These are phyloP conservation scores for Blastocrithidia nonstop DNA, from an alignment of 208 protist species.

Conservation along the genomic window DNA sequence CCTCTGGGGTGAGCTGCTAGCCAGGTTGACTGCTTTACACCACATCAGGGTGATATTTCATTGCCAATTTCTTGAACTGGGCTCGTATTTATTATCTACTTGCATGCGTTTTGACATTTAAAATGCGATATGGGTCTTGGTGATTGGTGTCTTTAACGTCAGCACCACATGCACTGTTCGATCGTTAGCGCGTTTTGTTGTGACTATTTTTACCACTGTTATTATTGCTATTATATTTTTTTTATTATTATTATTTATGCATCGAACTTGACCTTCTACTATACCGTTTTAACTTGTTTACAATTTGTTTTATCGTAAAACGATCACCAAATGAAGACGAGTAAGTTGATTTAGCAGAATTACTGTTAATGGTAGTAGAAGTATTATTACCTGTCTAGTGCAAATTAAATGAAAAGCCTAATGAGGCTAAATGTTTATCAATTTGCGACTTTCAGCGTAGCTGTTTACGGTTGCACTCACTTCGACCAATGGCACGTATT, in stretches of 20 bases:
- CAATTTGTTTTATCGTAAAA: no score
- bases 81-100: constrained; percentile 48
- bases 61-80: constrained; percentile 79
- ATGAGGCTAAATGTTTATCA: constrained; percentile 26
- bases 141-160: no score
- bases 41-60: constrained; percentile 79
- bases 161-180: no score
- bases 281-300: constrained; percentile 11
- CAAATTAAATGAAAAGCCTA: constrained; percentile 73
- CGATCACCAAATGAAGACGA: no score
- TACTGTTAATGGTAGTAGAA: no score
- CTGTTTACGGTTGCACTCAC: constrained; percentile 53
- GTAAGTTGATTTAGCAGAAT: no score
- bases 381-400: no score
- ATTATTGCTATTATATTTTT: constrained; percentile 3
- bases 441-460: constrained; percentile 46
- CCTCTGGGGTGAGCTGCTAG: constrained; percentile 6
- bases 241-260: background rate
- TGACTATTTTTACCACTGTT: background rate
- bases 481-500: constrained; percentile 52
- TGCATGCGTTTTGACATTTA: constrained; percentile 45
- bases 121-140: constrained; percentile 70
- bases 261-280: background rate
- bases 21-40: constrained; percentile 11
- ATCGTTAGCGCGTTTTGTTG: constrained; percentile 5